Conservation (phyloP, 2,329 filamentous ascomycete species). For the Penicillium sp. region DNA sequence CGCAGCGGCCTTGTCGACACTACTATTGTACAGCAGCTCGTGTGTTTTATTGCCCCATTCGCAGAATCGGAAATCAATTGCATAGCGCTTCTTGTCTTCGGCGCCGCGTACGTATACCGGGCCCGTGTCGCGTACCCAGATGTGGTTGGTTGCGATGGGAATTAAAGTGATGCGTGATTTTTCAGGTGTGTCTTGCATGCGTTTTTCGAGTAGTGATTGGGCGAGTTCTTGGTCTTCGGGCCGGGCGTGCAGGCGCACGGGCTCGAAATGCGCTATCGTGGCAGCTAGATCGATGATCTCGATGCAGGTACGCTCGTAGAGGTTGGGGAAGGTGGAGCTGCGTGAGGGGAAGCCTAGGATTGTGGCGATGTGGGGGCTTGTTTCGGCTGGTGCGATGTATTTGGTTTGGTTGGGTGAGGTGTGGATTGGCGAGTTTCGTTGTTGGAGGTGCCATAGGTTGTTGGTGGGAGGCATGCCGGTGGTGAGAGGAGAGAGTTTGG, state of each 20-base stretch:
- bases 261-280: conserved; percentile 31
- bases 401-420: conserved; percentile 13
- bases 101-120: conserved; percentile 24
- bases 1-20: conserved; percentile 7
- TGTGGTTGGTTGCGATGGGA: conserved; percentile 21
- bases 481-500: neutral
- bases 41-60: conserved; percentile 22
- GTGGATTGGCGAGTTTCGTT: neutral
- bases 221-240: conserved; percentile 22
- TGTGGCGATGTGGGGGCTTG: conserved; percentile 23
- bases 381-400: conserved; percentile 20
- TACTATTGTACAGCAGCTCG: conserved; percentile 15
- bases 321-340: conserved; percentile 19
- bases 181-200: neutral
- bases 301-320: conserved; percentile 18
- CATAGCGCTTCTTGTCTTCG: conserved; percentile 13
- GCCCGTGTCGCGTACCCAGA: conserved; percentile 32
- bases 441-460: conserved; percentile 9
- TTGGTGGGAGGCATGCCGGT: conserved; percentile 13
- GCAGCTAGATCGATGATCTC: conserved; percentile 28
- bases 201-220: conserved; percentile 9
- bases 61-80: conserved; percentile 23
- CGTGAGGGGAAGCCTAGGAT: conserved; percentile 28
- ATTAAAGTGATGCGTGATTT: conserved; percentile 18
- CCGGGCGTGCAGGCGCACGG: conserved; percentile 28